Evolutionary conservation across 495 filamentous ascomycete species (phyloP), one percentile per base, ranked within the genome.

Genomic region (Trichoderma gamsii): DNA sequence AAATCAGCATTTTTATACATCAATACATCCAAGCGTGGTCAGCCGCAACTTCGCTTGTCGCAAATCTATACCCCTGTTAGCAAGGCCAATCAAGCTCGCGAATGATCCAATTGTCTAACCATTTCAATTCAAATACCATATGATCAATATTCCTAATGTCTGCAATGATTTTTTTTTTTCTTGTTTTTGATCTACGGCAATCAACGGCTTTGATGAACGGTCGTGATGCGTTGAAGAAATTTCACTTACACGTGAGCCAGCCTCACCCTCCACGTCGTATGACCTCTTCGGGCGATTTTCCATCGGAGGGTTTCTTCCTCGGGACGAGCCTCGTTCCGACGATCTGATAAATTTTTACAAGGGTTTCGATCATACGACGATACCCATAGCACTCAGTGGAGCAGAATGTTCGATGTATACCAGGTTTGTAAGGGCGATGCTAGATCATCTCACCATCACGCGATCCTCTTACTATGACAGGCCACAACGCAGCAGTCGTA

Each of bases 361-460:
- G 49, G 49, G 18, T 23, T 52, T 6, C 21, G 18, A 52, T 52
- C 49, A 23, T 52, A 52, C 18, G 49, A 52, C 21, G 9, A 23
- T 11, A 21, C 9, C 9, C 21, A 23, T 11, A n/a, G 49, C 49
- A n/a, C 18, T 7, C 18, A 23, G 18, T 23, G 49, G 18, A 52
- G 21, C 12, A 52, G 49, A 52, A 4, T 5, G 21, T 21, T 23
- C 21, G 49, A 23, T 21, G 9, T 21, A 11, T 23, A 25, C 49
- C 49, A 21, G 21, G 49, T 9, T 11, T 29, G 13, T 61, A 35
- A 61, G 25, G 25, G 13, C 5, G 1, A 7, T 29, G 56, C 56
- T 6, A 32, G 56, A 61, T 61, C 56, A 61, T 25, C 56, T 61
- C 56, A 61, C 56, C 56, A 61, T 61, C 56, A 61, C 7, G 25